These are phyloP conservation scores for Prunus padus DNA, from an alignment of 306 rosid species.

Conservation along the genomic window DNA sequence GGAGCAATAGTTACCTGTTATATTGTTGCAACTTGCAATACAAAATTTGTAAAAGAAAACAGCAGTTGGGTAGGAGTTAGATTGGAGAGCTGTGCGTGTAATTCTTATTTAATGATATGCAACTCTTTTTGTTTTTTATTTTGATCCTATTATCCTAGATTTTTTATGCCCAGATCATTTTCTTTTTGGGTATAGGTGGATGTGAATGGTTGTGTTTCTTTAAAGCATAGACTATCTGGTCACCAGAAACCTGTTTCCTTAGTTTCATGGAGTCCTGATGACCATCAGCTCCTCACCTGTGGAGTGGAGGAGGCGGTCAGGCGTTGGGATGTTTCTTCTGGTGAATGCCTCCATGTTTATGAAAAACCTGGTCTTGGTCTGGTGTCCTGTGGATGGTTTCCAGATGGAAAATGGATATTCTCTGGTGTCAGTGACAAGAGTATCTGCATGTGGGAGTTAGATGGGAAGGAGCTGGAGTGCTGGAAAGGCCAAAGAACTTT, in stretches of 20 bases:
- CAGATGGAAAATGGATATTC: slow-evolving; percentile 76
- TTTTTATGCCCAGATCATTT: slow-evolving; percentile 1
- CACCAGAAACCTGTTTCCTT: slow-evolving; percentile 78
- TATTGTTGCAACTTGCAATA: neutral
- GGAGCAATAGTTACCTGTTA: neutral
- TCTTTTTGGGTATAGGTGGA: slow-evolving; percentile 53
- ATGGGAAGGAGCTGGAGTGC: slow-evolving; percentile 91
- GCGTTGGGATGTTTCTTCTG: slow-evolving; percentile 91
- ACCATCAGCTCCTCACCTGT: slow-evolving; percentile 83
- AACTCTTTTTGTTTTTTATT: neutral
- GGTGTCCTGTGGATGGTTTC: slow-evolving; percentile 91
- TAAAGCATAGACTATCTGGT: slow-evolving; percentile 79
- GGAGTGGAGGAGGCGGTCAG: slow-evolving; percentile 87
- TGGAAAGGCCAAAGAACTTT: slow-evolving; percentile 85
- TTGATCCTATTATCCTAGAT: neutral
- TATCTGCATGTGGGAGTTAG: slow-evolving; percentile 91
- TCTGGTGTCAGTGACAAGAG: slow-evolving; percentile 87
- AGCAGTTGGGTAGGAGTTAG: neutral
- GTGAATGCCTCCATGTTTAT: slow-evolving; percentile 81
- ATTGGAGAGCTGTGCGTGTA: neutral
- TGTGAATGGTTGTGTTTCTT: slow-evolving; percentile 44
- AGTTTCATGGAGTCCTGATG: slow-evolving; percentile 93
- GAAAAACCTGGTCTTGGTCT: slow-evolving; percentile 69
- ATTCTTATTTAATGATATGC: neutral
- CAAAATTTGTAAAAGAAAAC: neutral